Base-by-base conservation (phyloP, 345 rosid species). In the Dipteronia dyeriana region DNA sequence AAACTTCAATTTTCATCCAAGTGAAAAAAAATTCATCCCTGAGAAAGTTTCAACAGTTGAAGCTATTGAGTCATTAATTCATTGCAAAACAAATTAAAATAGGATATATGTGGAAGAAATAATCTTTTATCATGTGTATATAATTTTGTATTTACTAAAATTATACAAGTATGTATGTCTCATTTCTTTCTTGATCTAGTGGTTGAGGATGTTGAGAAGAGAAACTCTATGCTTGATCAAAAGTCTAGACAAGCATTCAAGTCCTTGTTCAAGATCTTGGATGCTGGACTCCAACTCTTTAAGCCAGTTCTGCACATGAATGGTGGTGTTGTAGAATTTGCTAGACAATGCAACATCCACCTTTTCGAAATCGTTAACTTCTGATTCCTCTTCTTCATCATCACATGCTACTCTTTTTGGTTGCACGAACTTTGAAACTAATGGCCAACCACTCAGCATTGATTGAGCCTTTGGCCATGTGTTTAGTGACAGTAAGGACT, bases 251-350 rank as follows among this genome's bases (percentile, higher is more conserved):
- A 87, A 81, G 79, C 75, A 56, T 53, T 88, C 82, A 20, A 85
- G 65, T 41, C 45, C 45, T 7, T 78, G 82, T 81, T 88, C 88
- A 17, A 91, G 82, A 75, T 88, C 88, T 76, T 88, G 84, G 79
- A 88, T 75, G 80, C 84, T 78, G 39, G 70, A 63, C 60, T 88
- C 88, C 7, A 83, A 51, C 25, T 54, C 82, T 63, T 79, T 74
- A 11, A 83, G 78, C 47, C 78, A 61, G 2, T 11, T 76, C 31
- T 84, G 82, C 20, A 81, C 26, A 43, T 69, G 14, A 54, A 75
- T 59, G 22, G 51, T 79, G 29, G 74, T 29, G 9, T 41, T 41
- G 5, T 74, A 74, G 17, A 68, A 1, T 39, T 84, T 82, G 51
- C 73, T 68, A 19, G 41, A 63, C 16, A 90, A 9, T 16, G 80